Evolutionary conservation across 306 rosid genomes (phyloP).

Genomic region (Crataegus laevigata): DNA sequence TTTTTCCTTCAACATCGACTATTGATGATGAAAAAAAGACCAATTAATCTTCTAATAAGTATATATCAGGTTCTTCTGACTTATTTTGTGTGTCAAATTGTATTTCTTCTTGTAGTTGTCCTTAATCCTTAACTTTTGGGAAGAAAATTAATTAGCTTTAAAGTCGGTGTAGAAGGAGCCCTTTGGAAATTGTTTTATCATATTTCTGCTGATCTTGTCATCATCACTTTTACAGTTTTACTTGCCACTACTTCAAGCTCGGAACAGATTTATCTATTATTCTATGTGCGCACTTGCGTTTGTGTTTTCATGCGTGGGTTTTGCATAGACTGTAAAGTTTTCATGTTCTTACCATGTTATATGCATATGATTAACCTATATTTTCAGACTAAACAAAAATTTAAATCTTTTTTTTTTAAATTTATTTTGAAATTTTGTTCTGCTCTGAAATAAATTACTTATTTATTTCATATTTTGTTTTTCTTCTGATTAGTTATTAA

Average conservation of each 20-base stretch:
- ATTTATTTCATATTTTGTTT: background rate
- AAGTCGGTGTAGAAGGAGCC: background rate
- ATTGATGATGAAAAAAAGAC: background rate
- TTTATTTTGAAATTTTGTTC: background rate
- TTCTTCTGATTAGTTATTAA: slow-evolving; percentile 15
- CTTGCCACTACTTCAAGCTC: background rate
- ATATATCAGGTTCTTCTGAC: background rate
- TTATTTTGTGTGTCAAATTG: background rate
- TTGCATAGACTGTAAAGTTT: background rate
- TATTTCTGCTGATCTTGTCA: background rate
- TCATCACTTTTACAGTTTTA: background rate
- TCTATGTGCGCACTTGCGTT: background rate
- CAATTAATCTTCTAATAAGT: background rate
- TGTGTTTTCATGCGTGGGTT: background rate
- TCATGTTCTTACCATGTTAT: background rate
- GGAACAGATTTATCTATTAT: background rate
- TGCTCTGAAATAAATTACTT: background rate
- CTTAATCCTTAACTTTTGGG: background rate
- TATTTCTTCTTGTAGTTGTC: background rate
- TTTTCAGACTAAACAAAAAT: background rate
- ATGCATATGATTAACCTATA: background rate
- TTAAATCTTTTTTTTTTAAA: no score
- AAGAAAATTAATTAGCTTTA: background rate
- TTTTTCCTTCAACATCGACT: background rate
- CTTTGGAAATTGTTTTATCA: background rate